Percentiles rank a stretch among this genome's conserved stretches.
These are phyloP conservation scores for Syncephalastrum racemosum DNA, from an alignment of 371 early-diverging fungal genomes.

Conservation along the genomic window DNA sequence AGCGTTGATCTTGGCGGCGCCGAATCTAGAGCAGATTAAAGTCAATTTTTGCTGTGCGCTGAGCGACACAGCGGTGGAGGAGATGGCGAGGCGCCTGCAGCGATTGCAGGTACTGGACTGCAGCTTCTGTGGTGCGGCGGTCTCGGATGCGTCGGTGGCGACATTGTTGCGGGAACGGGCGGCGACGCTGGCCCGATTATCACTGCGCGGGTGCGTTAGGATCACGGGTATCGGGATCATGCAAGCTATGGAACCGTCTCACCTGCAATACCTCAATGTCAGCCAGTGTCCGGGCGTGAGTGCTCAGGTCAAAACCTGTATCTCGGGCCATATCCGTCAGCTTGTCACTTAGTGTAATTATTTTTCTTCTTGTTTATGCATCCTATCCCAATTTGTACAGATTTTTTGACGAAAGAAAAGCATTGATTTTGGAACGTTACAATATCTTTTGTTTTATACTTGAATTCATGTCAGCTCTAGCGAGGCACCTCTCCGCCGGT, in stretches of 20 bases:
- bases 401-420: too few species aligned
- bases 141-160: conserved; percentile 63
- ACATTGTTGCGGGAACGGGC: conserved; percentile 28
- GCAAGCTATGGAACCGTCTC: conserved; percentile 16
- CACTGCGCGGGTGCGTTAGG: conserved; percentile 60
- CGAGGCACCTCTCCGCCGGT: too few species aligned
- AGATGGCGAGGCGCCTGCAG: conserved; percentile 42
- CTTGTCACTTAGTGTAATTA: too few species aligned
- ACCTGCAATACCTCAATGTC: conserved; percentile 16
- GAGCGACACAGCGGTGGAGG: conserved; percentile 61
- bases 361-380: too few species aligned
- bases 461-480: too few species aligned
- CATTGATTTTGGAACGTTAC: too few species aligned
- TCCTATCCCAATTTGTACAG: too few species aligned
- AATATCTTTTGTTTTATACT: too few species aligned
- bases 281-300: conserved; percentile 23
- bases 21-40: conserved; percentile 51
- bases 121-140: conserved; percentile 76
- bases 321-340: background rate
- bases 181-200: conserved; percentile 7
- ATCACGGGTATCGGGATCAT: conserved; percentile 56
- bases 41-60: conserved; percentile 83
- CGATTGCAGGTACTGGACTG: conserved; percentile 60
- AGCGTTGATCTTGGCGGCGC: conserved; percentile 53
- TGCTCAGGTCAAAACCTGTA: conserved; percentile 1